Evolutionary conservation across 441 rosid species (phyloP), one percentile per base, ranked within the genome.

Genomic region (Manihot esculenta): DNA sequence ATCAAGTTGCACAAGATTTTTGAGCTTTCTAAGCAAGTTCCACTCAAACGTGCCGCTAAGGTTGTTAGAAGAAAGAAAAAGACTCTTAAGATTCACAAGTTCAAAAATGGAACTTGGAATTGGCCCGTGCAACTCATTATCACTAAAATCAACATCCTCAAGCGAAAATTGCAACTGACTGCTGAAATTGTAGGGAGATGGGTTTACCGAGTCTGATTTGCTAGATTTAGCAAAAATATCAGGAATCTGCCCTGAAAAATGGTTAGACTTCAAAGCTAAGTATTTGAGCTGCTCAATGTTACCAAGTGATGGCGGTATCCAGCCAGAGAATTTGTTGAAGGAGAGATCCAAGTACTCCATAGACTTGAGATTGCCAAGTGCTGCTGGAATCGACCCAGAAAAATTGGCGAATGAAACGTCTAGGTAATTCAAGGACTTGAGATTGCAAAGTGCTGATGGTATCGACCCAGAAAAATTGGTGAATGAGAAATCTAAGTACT

Each of bases 1-100:
- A 45, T 23, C 44, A 7, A 59, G 38, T 15, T 26, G 20, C 15
- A 27, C 44, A 26, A 59, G 63, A 33, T 59, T 57, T 57, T 57
- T 26, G 14, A 57, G 61, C 35, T 57, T 59, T 59, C 7, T 3
- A 26, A 59, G 12, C 38, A 26, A 15, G 20, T 33, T 30, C 42
- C 41, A 59, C 4, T 59, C 10, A 17, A 59, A 4, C 15, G 58
- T 44, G n/a, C 53, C 33, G 24, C 18, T 21, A 11, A 63, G n/a
- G 3, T 63, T 45, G 27, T 74, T 78, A 8, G 44, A 24, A 7
- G 76, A 71, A n/a, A 71, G 30, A 68, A 71, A 3, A 17, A 68
- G 49, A 38, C 12, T 9, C 9, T 8, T 59, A 26, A 59, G n/a
- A 21, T 33, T 59, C 41, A 30, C 11, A 3, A 59, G 42, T 15